phyloP scores from a whole-genome alignment of 2,329 filamentous ascomycete species.

The Aspergillus brasiliensis region DNA sequence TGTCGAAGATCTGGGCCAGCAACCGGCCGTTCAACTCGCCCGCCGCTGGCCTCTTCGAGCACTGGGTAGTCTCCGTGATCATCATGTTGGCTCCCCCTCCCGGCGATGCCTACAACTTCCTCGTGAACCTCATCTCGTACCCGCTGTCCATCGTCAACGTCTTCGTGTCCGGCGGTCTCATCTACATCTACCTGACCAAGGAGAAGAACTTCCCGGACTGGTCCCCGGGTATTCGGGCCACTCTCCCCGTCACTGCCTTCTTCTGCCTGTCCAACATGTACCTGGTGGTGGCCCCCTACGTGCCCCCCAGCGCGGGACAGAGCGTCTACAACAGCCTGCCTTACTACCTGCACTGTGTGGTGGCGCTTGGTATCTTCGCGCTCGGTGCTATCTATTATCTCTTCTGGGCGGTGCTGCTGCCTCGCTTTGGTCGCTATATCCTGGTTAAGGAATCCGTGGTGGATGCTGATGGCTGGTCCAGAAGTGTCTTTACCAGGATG shows the following conservation, averaged over 20 bases:
- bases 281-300: constrained; percentile 54
- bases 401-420: constrained; percentile 53
- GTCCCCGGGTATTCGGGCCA: constrained; percentile 53
- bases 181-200: constrained; percentile 49
- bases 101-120: constrained; percentile 69
- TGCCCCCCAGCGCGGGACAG: constrained; percentile 51
- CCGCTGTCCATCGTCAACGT: constrained; percentile 52
- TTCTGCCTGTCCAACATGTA: constrained; percentile 58
- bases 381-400: constrained; percentile 56
- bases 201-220: constrained; percentile 46
- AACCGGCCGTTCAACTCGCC: constrained; percentile 69
- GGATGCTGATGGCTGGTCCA: constrained; percentile 66
- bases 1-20: constrained; percentile 67
- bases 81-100: constrained; percentile 68
- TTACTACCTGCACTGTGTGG: constrained; percentile 57
- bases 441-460: constrained; percentile 58
- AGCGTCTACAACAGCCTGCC: constrained; percentile 56
- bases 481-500: constrained; percentile 55
- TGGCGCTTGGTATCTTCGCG: constrained; percentile 53
- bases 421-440: constrained; percentile 50
- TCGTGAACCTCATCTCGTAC: constrained; percentile 45
- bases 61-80: constrained; percentile 67
- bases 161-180: constrained; percentile 53
- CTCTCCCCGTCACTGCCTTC: constrained; percentile 54
- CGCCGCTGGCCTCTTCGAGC: constrained; percentile 60